Base-by-base conservation (phyloP, 139 green algal genomes). In the Chlamydomonas urium region DNA sequence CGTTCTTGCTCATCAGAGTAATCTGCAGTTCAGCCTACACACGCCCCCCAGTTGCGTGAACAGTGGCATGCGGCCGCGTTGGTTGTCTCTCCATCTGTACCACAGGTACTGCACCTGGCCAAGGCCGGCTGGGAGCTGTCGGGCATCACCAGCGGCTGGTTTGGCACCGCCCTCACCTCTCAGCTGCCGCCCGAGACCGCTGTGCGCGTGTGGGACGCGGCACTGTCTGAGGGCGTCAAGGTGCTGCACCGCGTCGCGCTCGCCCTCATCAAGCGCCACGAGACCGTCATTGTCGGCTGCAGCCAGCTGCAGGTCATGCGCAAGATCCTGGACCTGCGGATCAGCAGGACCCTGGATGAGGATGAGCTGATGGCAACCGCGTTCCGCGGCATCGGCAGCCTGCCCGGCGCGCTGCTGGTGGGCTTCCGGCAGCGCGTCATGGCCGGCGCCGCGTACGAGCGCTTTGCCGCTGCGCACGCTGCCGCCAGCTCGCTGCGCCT, bases 271-370 rank as follows among this genome's bases (percentile, higher is more conserved):
- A 73, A 73, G 66, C 31, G 63, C 28, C 34, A 59, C 34, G 60
- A 67, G 60, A 42, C 60, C 32, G 29, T 67, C 10, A 8, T 67
- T n/a, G 32, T 67, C 21, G 60, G 60, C 61, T 91, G 85, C 2
- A 80, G 1, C 38, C 72, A 68, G 1, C 76, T 79, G 23, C 36
- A 29, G 2, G 69, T 32, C 85, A 91, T 91, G 2, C 85, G 83
- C 2, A 81, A 4, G 42, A 75, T 69, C 71, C 91, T 92, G 4
- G 78, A 83, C 35, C 26, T 59, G 66, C 79, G 88, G 38, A 91
- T 58, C 3, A 90, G 75, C 69, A 78, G 78, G 3, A 83, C 81
- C 83, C 75, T 62, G 75, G 0, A 4, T 34, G 34, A 8, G 2
- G 21, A 2, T 29, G 28, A 19, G 19, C 2, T 59, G 33, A 74